These are phyloP conservation scores for Cadophora sp. DNA, from an alignment of 2,329 filamentous ascomycete species.

Conservation along the genomic window DNA sequence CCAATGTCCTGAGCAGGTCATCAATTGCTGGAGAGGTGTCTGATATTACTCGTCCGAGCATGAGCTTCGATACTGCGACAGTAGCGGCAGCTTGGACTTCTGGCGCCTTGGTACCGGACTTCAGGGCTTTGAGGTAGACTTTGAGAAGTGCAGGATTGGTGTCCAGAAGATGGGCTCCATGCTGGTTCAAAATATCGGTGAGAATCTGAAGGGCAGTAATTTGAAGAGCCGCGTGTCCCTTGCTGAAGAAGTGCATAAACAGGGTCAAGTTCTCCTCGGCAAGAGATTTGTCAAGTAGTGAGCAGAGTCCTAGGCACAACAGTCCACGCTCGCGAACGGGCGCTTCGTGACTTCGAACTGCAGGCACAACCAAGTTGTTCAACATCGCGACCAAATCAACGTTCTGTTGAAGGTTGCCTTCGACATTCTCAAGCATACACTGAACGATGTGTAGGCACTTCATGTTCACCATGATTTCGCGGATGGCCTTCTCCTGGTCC, in stretches of 20 bases:
- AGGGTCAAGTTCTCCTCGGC: constrained; percentile 91
- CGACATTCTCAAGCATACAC: constrained; percentile 94
- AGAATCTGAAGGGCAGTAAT: constrained; percentile 91
- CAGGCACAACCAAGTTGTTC: constrained; percentile 95
- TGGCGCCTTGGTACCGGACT: constrained; percentile 70
- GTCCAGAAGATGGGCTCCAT: constrained; percentile 79
- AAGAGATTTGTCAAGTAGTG: constrained; percentile 87
- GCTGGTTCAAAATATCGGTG: constrained; percentile 89
- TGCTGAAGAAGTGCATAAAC: constrained; percentile 95
- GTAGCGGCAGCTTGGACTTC: constrained; percentile 84
- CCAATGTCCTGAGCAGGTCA: constrained; percentile 83
- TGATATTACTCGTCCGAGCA: constrained; percentile 80
- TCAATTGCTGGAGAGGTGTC: constrained; percentile 65
- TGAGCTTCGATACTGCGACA: constrained; percentile 82
- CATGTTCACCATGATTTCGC: constrained; percentile 96
- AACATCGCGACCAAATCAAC: constrained; percentile 95
- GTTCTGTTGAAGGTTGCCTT: constrained; percentile 86
- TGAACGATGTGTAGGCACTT: constrained; percentile 97
- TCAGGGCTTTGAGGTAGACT: constrained; percentile 83
- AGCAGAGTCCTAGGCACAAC: constrained; percentile 88
- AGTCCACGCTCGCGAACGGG: constrained; percentile 91
- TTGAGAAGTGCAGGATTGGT: constrained; percentile 76
- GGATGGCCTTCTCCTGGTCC: constrained; percentile 76
- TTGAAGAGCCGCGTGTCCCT: constrained; percentile 88
- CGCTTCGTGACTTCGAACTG: constrained; percentile 90